Base-by-base conservation (phyloP, 2,329 filamentous ascomycete species). In the Penicillium sp. region DNA sequence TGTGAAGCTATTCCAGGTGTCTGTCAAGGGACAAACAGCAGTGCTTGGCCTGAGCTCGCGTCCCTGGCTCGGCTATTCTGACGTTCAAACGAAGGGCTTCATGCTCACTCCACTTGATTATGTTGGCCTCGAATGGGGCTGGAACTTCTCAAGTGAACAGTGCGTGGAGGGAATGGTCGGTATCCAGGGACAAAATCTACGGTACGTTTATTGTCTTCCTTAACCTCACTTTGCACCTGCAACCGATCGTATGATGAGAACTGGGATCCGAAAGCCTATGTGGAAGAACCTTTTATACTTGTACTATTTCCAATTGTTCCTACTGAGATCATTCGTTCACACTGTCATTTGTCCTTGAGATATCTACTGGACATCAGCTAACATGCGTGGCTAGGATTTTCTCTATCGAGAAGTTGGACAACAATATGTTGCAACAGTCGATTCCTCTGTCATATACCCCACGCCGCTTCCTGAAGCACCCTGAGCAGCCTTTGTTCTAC, bases 91-190 rank as follows among this genome's bases (percentile, higher is more conserved):
- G 2, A 88, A 87, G 64, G 84, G 84, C 33, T 95, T 96, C 63
- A 88, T 94, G 71, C 83, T 97, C 59, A 96, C 91, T 1, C 93
- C 94, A 0, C 73, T 99, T 28, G 88, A 87, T 67, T 96, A 95
- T 62, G 83, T 85, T 46, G 83, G 85, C 37, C 79, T 98, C 24
- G 89, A 95, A 68, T 96, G 88, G 77, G 90, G 87, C 3, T 95
- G 90, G 85, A 95, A 93, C 61, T 97, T 98, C 65, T 91, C 87
- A 68, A 95, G 90, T 64, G 88, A 95, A 66, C 87, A 95, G 68
- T 95, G 90, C 62, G 83, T 86, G 38, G 87, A 96, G 70, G 90
- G 90, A 48, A 91, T 96, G 77, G 91, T 96, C 47, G 90, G 89
- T 52, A 91, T 96, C 53, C 87, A 94, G 71, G 88, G 84, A 41